phyloP scores from a whole-genome alignment of 768 basidiomycete genomes.

The Termitomyces sp. region DNA sequence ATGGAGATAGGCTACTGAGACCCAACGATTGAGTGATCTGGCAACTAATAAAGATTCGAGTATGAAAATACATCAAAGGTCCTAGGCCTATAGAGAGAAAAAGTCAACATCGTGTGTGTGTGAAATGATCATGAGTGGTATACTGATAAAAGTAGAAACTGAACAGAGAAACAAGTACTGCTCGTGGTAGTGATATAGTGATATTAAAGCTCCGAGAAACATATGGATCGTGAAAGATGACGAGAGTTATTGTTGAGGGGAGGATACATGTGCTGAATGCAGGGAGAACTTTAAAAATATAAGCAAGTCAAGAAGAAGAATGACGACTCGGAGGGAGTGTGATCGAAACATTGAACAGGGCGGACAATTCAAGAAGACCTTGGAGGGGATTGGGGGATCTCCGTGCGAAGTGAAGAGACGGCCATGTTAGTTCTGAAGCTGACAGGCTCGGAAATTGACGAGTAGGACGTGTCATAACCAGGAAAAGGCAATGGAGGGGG shows the following conservation, averaged over 20 bases:
- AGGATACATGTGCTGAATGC: neutral
- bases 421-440: slow-evolving; percentile 38
- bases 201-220: neutral
- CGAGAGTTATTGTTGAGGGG: neutral
- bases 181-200: neutral
- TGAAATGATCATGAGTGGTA: neutral
- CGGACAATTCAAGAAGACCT: neutral
- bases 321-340: neutral
- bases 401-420: slow-evolving; percentile 41
- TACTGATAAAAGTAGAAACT: neutral
- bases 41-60: neutral
- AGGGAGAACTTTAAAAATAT: neutral
- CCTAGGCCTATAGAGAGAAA: neutral
- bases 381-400: slow-evolving; percentile 29
- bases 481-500: slow-evolving; percentile 2
- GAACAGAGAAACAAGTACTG: neutral
- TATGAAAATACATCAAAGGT: neutral
- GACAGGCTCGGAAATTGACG: slow-evolving; percentile 19
- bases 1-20: neutral
- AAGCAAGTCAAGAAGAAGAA: neutral
- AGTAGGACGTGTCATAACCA: slow-evolving; percentile 8
- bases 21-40: neutral
- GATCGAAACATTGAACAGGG: neutral
- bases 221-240: neutral
- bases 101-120: neutral